phyloP scores from a whole-genome alignment of 495 filamentous ascomycete genomes.

The Lasiosphaeria miniovina region DNA sequence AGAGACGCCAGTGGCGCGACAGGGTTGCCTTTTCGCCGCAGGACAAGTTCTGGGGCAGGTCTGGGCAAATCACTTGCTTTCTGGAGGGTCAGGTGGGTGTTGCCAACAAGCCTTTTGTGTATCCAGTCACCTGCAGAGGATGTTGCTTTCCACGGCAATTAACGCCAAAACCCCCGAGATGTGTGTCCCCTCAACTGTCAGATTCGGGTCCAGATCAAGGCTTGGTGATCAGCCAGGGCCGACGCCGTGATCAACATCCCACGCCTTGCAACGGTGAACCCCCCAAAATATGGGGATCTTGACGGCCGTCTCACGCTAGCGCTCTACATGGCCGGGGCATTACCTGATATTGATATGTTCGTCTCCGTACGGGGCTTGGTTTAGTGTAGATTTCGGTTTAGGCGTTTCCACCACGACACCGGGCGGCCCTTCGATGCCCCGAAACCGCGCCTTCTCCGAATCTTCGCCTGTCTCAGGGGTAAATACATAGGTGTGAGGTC shows the following conservation, averaged over 20 bases:
- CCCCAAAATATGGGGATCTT: not conserved
- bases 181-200: not conserved
- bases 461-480: too few relatives aligned
- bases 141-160: not conserved
- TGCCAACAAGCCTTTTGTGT: not conserved
- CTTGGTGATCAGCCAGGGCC: constrained; percentile 3
- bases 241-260: constrained; percentile 1
- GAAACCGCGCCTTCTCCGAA: too few relatives aligned
- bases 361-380: too few relatives aligned
- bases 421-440: too few relatives aligned
- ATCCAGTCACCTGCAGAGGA: not conserved
- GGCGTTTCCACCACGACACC: too few relatives aligned
- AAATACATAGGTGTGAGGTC: too few relatives aligned
- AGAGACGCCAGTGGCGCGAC: constrained; percentile 24
- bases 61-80: constrained; percentile 17
- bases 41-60: constrained; percentile 1
- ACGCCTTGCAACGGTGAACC: constrained; percentile 5
- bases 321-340: constrained; percentile 4
- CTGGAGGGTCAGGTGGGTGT: constrained; percentile 22
- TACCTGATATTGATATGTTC: too few relatives aligned
- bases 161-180: not conserved
- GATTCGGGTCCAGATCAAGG: not conserved
- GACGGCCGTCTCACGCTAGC: not conserved
- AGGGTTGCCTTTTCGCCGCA: constrained; percentile 11
- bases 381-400: too few relatives aligned